A percentile compares a stretch with the other conserved stretches of the same genome.
phyloP scores from a whole-genome alignment of 768 basidiomycete genomes.

The Hypsizygus marmoreus region DNA sequence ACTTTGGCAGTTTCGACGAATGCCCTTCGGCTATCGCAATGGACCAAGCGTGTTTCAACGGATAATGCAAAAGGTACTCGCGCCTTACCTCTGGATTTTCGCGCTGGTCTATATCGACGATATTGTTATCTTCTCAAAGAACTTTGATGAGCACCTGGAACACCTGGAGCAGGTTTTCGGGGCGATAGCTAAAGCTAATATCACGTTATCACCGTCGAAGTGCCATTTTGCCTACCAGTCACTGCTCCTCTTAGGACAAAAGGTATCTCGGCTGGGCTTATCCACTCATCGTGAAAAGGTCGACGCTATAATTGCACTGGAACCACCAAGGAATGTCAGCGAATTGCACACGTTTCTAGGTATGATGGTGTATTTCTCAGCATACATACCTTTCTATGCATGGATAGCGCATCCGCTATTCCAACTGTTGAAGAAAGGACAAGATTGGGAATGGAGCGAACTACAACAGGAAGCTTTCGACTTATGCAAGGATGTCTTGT shows the following conservation, averaged over 20 bases:
- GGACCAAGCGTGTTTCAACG: constrained; percentile 42
- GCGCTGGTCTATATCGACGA: constrained; percentile 44
- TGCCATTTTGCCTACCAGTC: constrained; percentile 36
- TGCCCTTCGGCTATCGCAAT: no score
- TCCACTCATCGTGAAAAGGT: constrained; percentile 39
- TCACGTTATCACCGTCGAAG: constrained; percentile 37
- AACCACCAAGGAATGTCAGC: constrained; percentile 23
- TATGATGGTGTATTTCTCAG: no score
- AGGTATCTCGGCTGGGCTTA: no score
- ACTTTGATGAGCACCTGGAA: constrained; percentile 29
- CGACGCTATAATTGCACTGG: constrained; percentile 29
- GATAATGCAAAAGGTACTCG: constrained; percentile 37
- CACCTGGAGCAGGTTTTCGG: constrained; percentile 30
- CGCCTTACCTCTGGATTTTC: constrained; percentile 40
- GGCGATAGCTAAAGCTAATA: constrained; percentile 25
- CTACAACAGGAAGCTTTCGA: constrained; percentile 28
- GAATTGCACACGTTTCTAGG: no score
- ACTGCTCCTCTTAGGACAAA: constrained; percentile 38
- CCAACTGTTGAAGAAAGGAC: constrained; percentile 29
- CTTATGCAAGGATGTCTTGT: constrained; percentile 27
- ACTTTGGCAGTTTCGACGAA: constrained; percentile 40
- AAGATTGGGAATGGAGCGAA: constrained; percentile 23
- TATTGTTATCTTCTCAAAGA: constrained; percentile 35
- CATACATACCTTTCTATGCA: constrained; percentile 37
- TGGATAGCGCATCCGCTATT: constrained; percentile 38